A percentile compares a stretch with the other conserved stretches of the same genome.
phyloP scores from a whole-genome alignment of 2,329 filamentous ascomycete species.

The Fusarium chuoi region DNA sequence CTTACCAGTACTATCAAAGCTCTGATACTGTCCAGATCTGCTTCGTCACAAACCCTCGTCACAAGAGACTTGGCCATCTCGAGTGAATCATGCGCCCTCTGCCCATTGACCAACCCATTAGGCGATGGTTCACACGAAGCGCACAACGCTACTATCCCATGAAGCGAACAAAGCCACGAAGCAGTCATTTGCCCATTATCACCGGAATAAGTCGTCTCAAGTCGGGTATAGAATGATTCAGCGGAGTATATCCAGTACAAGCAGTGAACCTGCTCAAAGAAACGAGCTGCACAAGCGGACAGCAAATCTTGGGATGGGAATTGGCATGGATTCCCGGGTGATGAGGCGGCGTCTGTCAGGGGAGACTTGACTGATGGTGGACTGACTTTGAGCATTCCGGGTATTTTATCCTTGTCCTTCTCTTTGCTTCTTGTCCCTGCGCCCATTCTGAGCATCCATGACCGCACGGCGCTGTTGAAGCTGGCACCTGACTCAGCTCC shows the following conservation, averaged over 20 bases:
- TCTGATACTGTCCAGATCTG: background rate
- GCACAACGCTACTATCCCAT: background rate
- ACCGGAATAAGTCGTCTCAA: background rate
- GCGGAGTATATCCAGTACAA: background rate
- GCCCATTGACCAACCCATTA: accelerated
- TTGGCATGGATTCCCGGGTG: accelerated
- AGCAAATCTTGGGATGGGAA: background rate
- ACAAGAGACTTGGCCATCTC: background rate
- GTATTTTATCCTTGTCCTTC: background rate
- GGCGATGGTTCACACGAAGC: background rate
- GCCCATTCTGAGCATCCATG: background rate
- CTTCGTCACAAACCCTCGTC: background rate
- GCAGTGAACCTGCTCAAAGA: background rate
- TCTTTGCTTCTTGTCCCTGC: background rate
- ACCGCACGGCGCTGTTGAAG: background rate
- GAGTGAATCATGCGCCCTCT: accelerated
- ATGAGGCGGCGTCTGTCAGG: accelerated
- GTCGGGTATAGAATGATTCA: background rate
- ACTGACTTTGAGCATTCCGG: background rate
- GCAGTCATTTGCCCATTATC: accelerated
- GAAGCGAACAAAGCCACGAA: background rate
- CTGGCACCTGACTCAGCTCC: background rate
- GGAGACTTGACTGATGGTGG: background rate
- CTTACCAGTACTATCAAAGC: background rate
- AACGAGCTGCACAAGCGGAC: accelerated